Percentiles rank a stretch among this genome's conserved stretches.
phyloP scores from a whole-genome alignment of 2,329 filamentous ascomycete species.

The Botrytis tulipae region DNA sequence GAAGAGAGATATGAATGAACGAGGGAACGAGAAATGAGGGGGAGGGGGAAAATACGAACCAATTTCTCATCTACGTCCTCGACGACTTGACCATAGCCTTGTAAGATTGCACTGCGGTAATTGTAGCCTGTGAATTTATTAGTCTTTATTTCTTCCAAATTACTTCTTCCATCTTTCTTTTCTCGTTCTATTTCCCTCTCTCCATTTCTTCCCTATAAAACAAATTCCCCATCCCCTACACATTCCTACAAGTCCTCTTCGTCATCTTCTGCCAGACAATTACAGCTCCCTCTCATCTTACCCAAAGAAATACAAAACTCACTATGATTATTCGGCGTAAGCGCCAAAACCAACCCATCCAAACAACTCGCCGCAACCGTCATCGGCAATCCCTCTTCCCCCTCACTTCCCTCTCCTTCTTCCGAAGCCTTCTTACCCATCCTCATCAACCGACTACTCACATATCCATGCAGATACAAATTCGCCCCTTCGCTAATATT shows the following conservation, averaged over 20 bases:
- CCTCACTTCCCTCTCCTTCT: neutral
- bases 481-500: constrained; percentile 60
- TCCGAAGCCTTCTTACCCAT: neutral
- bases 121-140: constrained; percentile 55
- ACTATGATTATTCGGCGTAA: constrained; percentile 77
- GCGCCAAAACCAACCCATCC: constrained; percentile 75
- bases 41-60: neutral
- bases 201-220: neutral
- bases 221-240: neutral
- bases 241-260: constrained; percentile 44
- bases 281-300: neutral
- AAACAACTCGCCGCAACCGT: constrained; percentile 71
- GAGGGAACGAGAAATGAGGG: neutral
- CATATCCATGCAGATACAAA: constrained; percentile 82
- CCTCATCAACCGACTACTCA: constrained; percentile 74
- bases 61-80: constrained; percentile 67
- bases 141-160: neutral
- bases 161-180: neutral
- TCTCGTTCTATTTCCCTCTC: neutral
- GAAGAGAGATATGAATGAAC: neutral
- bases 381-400: constrained; percentile 56
- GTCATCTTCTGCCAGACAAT: constrained; percentile 46
- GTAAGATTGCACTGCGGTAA: constrained; percentile 73
- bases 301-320: constrained; percentile 44
- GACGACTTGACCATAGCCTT: constrained; percentile 70